Percentiles rank a stretch among this genome's conserved stretches.
Evolutionary conservation across 179 eudicot genomes (phyloP).

Genomic region (Patellifolia procumbens): DNA sequence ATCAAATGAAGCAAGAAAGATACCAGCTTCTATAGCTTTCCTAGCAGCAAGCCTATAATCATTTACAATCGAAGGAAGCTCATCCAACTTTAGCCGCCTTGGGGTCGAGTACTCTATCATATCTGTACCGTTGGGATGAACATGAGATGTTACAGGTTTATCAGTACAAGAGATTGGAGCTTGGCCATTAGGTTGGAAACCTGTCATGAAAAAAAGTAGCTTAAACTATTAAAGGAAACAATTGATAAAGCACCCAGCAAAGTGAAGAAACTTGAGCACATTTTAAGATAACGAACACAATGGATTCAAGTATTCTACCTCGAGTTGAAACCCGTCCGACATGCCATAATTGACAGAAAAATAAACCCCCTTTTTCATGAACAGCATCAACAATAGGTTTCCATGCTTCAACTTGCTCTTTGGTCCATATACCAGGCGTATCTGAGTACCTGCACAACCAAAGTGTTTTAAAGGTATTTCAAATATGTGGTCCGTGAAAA

Average conservation of each 20-base stretch:
- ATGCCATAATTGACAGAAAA: conserved; percentile 53
- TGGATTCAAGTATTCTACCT: conserved; percentile 31
- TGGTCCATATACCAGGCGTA: conserved; percentile 50
- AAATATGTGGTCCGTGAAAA: no score
- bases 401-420: conserved; percentile 53
- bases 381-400: conserved; percentile 50
- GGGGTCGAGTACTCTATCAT: conserved; percentile 30
- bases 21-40: no score
- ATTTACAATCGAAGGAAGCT: conserved; percentile 40
- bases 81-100: conserved; percentile 38
- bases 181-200: conserved; percentile 45
- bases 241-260: background rate
- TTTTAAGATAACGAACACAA: background rate
- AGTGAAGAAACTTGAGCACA: background rate
- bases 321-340: conserved; percentile 41
- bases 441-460: conserved; percentile 31
- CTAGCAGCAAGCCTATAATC: conserved; percentile 44
- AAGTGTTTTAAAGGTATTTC: background rate
- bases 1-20: background rate
- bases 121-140: conserved; percentile 6
- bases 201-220: conserved; percentile 8
- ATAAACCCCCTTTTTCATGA: conserved; percentile 42
- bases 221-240: background rate
- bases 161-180: no score
- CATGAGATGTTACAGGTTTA: conserved; percentile 28